phyloP scores from a whole-genome alignment of 1,284 basidiomycete species.

The Heliocybe sulcata region DNA sequence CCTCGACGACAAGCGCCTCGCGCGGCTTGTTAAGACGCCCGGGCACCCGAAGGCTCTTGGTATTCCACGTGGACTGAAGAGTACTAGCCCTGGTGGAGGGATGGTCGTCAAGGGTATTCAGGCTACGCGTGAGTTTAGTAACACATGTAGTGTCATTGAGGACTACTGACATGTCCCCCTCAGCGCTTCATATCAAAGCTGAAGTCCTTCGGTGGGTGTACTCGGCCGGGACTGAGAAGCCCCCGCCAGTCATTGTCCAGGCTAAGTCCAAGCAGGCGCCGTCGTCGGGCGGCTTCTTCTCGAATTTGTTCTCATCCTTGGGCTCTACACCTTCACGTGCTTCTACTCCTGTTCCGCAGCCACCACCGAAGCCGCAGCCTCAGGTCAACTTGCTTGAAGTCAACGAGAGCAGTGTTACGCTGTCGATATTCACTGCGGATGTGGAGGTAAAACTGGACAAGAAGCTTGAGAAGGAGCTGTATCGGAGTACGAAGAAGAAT shows the following conservation, averaged over 20 bases:
- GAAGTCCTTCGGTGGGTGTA: constrained; percentile 82
- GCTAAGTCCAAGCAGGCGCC: constrained; percentile 26
- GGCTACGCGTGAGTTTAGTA: constrained; percentile 46
- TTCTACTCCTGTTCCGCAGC: constrained; percentile 30
- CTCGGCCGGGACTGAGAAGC: constrained; percentile 62
- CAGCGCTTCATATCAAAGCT: constrained; percentile 76
- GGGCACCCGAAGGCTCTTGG: constrained; percentile 49
- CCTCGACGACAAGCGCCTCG: constrained; percentile 75
- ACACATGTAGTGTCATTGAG: background rate
- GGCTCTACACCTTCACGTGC: constrained; percentile 34
- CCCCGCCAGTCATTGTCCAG: constrained; percentile 17
- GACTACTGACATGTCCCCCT: background rate
- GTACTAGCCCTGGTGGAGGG: constrained; percentile 37
- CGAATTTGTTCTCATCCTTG: constrained; percentile 68
- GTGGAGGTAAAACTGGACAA: constrained; percentile 70
- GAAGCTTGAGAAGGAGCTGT: constrained; percentile 73
- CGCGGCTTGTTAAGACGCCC: constrained; percentile 65
- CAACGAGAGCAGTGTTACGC: constrained; percentile 59
- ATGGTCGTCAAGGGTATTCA: constrained; percentile 69
- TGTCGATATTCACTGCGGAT: constrained; percentile 82
- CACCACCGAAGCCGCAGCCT: constrained; percentile 26
- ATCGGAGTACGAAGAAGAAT: constrained; percentile 93
- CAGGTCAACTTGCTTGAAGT: constrained; percentile 46
- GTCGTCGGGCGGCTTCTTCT: constrained; percentile 59
- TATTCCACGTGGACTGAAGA: constrained; percentile 49